A percentile compares a stretch with the other conserved stretches of the same genome.
Conservation (phyloP, 805 yeast species). For the Kazachstania psychrophila region DNA sequence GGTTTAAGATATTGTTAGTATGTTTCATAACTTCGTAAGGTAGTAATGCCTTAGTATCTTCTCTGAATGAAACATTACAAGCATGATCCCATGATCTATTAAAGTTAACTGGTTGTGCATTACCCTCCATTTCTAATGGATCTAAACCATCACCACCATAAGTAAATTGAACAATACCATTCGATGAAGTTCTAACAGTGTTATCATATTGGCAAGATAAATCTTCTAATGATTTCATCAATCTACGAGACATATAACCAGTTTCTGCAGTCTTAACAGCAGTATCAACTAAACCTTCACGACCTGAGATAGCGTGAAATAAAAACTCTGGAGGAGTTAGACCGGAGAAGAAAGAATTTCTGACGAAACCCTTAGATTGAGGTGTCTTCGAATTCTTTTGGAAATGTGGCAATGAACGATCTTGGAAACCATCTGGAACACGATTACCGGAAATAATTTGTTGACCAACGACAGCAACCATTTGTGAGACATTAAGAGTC, state of each 20-base stretch:
- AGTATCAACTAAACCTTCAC: conserved; percentile 98
- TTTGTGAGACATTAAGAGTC: conserved; percentile 93
- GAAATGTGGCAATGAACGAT: conserved; percentile 95
- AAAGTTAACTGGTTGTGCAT: conserved; percentile 92
- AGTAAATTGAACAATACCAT: conserved; percentile 93
- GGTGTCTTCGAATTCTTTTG: conserved; percentile 94
- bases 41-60: conserved; percentile 43
- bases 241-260: conserved; percentile 95
- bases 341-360: conserved; percentile 92
- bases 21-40: conserved; percentile 61
- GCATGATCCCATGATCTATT: conserved; percentile 93
- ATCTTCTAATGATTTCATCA: conserved; percentile 96
- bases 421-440: conserved; percentile 99
- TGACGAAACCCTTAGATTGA: conserved; percentile 93
- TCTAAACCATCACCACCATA: conserved; percentile 99
- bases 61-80: conserved; percentile 56
- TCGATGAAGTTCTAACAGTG: conserved; percentile 90
- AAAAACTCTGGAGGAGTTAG: conserved; percentile 92
- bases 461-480: conserved; percentile 99
- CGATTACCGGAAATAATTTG: conserved; percentile 98
- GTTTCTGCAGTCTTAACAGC: conserved; percentile 99
- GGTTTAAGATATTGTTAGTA: conserved; percentile 47
- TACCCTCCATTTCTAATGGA: conserved; percentile 99
- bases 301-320: conserved; percentile 98
- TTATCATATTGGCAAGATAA: conserved; percentile 86